Evolutionary conservation across 2,329 filamentous ascomycete genomes (phyloP).

Genomic region (Colletotrichum sp.): DNA sequence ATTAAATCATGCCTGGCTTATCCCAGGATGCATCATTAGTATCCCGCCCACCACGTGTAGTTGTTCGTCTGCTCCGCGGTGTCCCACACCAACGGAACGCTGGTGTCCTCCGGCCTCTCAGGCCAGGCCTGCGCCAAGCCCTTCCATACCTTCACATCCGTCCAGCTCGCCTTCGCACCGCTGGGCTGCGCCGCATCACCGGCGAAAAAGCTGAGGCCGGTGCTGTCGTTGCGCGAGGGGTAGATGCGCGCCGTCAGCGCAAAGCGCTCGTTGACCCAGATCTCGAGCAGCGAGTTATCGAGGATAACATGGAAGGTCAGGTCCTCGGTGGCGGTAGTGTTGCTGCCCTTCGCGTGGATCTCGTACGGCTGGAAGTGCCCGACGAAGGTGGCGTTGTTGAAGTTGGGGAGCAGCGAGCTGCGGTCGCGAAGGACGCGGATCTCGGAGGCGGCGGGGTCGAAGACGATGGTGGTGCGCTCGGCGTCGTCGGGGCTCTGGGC

Average conservation of each 20-base stretch:
- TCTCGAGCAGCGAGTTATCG: constrained; percentile 21
- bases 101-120: constrained; percentile 18
- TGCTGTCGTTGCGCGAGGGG: constrained; percentile 22
- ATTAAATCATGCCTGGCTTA: not conserved
- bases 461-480: constrained; percentile 19
- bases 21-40: not conserved
- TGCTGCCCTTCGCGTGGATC: not conserved
- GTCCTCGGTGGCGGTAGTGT: not conserved
- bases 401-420: constrained; percentile 22
- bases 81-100: constrained; percentile 14
- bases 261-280: constrained; percentile 24
- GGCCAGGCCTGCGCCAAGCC: constrained; percentile 20
- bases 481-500: constrained; percentile 20
- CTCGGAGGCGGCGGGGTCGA: not conserved
- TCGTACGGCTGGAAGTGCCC: constrained; percentile 22
- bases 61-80: constrained; percentile 19
- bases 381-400: constrained; percentile 17
- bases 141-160: constrained; percentile 13
- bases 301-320: constrained; percentile 18
- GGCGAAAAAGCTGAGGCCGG: constrained; percentile 19
- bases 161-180: constrained; percentile 10
- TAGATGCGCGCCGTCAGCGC: constrained; percentile 22
- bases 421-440: constrained; percentile 16
- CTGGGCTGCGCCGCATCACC: not conserved
- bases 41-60: constrained; percentile 21